A percentile compares a stretch with the other conserved stretches of the same genome.
Conservation (phyloP, 192 early-diverging fungal species). For the Physocladia obscura region DNA sequence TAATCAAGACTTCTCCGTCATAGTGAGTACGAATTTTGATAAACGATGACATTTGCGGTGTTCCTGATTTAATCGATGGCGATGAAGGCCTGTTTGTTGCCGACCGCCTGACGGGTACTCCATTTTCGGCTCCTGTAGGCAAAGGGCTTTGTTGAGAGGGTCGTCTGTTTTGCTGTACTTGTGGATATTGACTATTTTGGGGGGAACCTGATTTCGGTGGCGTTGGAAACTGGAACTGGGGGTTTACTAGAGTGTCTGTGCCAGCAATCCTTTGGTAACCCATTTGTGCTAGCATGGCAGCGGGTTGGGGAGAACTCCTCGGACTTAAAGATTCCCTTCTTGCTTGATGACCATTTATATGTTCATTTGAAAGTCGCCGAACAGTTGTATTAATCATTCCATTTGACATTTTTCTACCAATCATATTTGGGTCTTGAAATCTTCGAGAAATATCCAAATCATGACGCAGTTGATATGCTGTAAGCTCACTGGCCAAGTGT, state of each 20-base stretch:
- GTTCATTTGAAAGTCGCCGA: background rate
- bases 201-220: background rate
- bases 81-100: background rate
- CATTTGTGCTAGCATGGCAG: background rate
- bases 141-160: background rate
- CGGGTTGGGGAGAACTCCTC: background rate
- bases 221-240: background rate
- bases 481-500: too few species aligned
- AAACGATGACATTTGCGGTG: background rate
- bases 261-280: background rate
- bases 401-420: too few species aligned
- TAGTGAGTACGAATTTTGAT: constrained; percentile 88
- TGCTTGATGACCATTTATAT: background rate
- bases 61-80: too few species aligned
- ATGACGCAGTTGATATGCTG: too few species aligned
- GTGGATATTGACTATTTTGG: background rate
- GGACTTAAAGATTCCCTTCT: background rate
- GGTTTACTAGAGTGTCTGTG: background rate
- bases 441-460: background rate
- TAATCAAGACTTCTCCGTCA: constrained; percentile 81
- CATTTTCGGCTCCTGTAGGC: background rate
- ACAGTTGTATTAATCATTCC: background rate
- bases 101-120: background rate
- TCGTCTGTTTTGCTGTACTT: background rate
- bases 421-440: background rate